Percentiles rank a stretch among this genome's conserved stretches.
phyloP scores from a whole-genome alignment of 169 alveolate species.

The Sarcocystis neurona region DNA sequence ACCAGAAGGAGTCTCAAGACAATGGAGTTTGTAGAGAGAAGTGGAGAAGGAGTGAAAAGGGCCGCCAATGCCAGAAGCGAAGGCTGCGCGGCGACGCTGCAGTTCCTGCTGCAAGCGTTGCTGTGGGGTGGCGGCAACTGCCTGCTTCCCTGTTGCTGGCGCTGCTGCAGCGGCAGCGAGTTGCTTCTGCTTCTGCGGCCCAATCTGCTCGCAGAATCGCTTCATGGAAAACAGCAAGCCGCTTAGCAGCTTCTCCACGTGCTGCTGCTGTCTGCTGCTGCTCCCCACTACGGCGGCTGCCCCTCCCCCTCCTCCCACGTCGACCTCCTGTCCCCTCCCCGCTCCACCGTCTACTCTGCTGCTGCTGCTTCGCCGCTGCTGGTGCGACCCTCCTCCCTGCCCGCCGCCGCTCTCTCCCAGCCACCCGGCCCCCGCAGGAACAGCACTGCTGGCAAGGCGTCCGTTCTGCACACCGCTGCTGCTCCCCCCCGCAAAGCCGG shows the following conservation, averaged over 20 bases:
- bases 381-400: not conserved
- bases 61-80: constrained; percentile 5
- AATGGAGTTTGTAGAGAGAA: constrained; percentile 41
- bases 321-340: not conserved
- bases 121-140: not conserved
- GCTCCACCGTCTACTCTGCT: not conserved
- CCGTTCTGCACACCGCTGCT: not conserved
- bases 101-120: not conserved
- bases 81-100: constrained; percentile 10
- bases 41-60: constrained; percentile 42
- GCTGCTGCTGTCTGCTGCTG: constrained; percentile 44
- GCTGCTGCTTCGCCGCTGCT: not conserved
- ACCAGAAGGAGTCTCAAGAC: constrained; percentile 41
- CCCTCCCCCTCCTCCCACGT: not conserved
- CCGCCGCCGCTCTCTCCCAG: not conserved
- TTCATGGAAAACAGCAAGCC: constrained; percentile 55
- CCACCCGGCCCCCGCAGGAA: not conserved
- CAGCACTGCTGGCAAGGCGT: not conserved
- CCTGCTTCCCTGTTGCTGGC: not conserved
- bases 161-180: not conserved
- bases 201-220: constrained; percentile 56
- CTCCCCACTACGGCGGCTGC: constrained; percentile 11
- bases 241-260: constrained; percentile 15
- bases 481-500: not conserved
- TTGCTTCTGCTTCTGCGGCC: not conserved